Base-by-base conservation (phyloP, 345 rosid species). In the Pseudoturritis turrita region DNA sequence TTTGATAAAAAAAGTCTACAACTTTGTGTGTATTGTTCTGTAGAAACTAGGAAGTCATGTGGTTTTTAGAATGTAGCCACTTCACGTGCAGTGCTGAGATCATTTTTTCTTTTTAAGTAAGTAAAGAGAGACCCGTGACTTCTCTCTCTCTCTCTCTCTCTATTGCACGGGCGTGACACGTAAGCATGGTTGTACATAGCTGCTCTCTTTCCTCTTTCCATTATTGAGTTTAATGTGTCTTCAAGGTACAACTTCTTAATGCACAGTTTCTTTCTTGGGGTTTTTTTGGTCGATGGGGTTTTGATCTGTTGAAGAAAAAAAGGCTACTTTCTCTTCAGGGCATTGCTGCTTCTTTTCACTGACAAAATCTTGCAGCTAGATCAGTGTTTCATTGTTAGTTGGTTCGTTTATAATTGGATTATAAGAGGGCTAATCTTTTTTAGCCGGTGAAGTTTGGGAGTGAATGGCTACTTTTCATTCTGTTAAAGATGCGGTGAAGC, bases 401-500 rank as follows among this genome's bases (percentile, higher is more conserved):
- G 10, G 36, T 33, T 33, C 2, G 36, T 3, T 33, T 8, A 10
- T 33, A 1, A 7, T 14, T 55, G 15, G 61, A 15, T 3, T 37
- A 11, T 39, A 22, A 46, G 47, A 59, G 58, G n/a, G 5, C 44
- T 43, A 54, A 28, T 19, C 13, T 12, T 3, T 25, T 47, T 7
- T 57, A 15, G 45, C 5, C 10, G 25, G 49, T 36, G 11, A 70
- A 12, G 59, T 39, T 39, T 49, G 17, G 66, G 11, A 65, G 45
- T 26, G 61, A 45, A 92, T 93, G 97, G 92, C 79, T 53, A 86
- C 84, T 18, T 89, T 94, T 82, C 89, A 89, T 63, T 91, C 96
- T 35, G 98, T 94, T 62, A 89, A 85, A 81, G 96, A 94, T 86
- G 97, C 98, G 2, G 97, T 94, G 43, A 80, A 79, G 23, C 89